Evolutionary conservation across 257 asterid genomes (phyloP).

Genomic region (Asclepias syriaca): DNA sequence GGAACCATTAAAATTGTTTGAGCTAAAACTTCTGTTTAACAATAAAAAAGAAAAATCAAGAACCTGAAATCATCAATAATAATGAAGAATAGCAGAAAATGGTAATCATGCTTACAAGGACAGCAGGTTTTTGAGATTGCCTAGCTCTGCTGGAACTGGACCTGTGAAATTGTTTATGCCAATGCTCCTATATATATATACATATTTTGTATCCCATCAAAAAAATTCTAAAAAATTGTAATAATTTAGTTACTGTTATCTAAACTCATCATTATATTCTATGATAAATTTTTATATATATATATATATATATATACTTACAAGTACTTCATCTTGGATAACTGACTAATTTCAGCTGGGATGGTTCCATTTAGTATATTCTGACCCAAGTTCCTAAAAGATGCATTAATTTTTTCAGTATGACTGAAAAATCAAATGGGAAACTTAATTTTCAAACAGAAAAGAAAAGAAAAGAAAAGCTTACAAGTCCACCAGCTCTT

Average conservation of each 20-base stretch:
- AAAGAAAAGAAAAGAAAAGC: constrained; percentile 4
- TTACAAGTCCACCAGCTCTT: constrained; percentile 55
- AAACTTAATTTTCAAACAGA: background rate
- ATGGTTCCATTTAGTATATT: constrained; percentile 55
- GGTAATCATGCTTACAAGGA: constrained; percentile 34
- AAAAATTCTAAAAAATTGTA: background rate
- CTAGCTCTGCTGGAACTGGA: constrained; percentile 47
- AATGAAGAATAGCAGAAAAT: background rate
- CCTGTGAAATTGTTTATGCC: constrained; percentile 63
- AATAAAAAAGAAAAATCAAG: background rate
- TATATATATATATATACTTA: no score
- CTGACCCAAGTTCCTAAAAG: constrained; percentile 46
- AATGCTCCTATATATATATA: constrained; percentile 33
- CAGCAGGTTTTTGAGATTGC: constrained; percentile 40
- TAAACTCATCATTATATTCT: no score
- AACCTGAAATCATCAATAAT: background rate
- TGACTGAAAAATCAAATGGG: background rate
- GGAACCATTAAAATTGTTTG: constrained; percentile 48
- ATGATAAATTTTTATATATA: no score
- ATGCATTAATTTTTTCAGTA: no score
- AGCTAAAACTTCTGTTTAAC: constrained; percentile 46
- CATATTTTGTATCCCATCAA: background rate
- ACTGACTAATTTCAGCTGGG: constrained; percentile 50
- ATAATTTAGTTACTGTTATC: no score
- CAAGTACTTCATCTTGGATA: constrained; percentile 39